Percentiles rank a stretch among this genome's conserved stretches.
Conservation (phyloP, 305 asterid genomes). For the Andrographis paniculata region DNA sequence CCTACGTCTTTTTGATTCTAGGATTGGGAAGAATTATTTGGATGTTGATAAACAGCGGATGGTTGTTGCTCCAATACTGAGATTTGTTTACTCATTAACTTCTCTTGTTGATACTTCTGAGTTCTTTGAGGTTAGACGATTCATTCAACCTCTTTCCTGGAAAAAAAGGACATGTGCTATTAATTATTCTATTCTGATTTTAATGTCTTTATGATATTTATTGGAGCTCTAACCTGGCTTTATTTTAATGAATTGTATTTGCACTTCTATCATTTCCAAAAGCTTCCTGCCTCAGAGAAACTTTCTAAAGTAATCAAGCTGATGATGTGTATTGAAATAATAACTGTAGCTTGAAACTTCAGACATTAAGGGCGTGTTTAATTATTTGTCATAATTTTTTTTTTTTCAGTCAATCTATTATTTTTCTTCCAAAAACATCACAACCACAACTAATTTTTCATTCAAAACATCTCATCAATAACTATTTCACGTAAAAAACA, state of each 20-base stretch:
- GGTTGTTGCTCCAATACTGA: constrained; percentile 73
- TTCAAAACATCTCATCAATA: too few species aligned
- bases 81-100: constrained; percentile 75
- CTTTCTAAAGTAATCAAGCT: constrained; percentile 3
- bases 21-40: constrained; percentile 46
- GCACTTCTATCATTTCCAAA: constrained; percentile 3
- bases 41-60: constrained; percentile 67
- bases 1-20: constrained; percentile 39
- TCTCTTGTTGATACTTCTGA: constrained; percentile 82
- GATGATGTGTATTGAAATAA: constrained; percentile 7
- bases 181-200: constrained; percentile 6
- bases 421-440: too few species aligned
- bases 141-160: constrained; percentile 3
- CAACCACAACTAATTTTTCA: too few species aligned
- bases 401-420: too few species aligned
- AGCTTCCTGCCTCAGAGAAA: neutral
- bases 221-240: neutral
- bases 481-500: too few species aligned
- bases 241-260: too few species aligned
- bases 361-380: too few species aligned
- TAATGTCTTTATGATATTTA: neutral
- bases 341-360: constrained; percentile 7
- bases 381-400: too few species aligned
- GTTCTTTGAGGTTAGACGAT: constrained; percentile 67
- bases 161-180: neutral